Conservation (phyloP, 331 rosid genomes). For the Saraca asoca region DNA sequence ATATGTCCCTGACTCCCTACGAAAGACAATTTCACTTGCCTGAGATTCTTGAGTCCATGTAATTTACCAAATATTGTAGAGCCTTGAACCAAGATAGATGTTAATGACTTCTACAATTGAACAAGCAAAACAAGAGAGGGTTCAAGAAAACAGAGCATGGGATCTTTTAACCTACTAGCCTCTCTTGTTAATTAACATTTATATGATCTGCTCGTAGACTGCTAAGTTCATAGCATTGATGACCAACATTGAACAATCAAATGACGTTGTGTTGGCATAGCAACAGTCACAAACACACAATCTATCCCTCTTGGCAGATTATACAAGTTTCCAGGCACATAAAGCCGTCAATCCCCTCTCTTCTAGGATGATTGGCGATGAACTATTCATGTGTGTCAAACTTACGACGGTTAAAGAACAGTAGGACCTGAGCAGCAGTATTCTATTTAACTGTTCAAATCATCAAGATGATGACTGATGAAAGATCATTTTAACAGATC, state of each 20-base stretch:
- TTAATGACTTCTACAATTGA: background rate
- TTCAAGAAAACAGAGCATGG: background rate
- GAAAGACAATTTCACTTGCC: too few species aligned
- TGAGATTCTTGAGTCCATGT: too few species aligned
- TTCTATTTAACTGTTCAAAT: too few species aligned
- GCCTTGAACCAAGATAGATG: background rate
- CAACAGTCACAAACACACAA: background rate
- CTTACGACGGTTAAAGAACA: background rate
- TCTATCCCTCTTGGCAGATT: constrained; percentile 26
- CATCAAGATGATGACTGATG: constrained; percentile 54
- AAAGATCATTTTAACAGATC: background rate
- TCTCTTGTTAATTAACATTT: background rate
- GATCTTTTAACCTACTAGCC: background rate
- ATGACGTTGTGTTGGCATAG: too few species aligned
- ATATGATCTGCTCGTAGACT: too few species aligned
- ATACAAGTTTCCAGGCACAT: constrained; percentile 11
- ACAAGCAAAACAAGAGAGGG: background rate
- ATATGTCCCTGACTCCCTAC: too few species aligned
- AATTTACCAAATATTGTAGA: too few species aligned
- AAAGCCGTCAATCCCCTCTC: constrained; percentile 18
- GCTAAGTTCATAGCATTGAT: background rate
- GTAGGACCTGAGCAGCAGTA: background rate
- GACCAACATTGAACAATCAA: too few species aligned
- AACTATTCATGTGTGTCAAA: constrained; percentile 9
- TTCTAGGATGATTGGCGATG: constrained; percentile 9